Percentiles rank a stretch among this genome's conserved stretches.
Evolutionary conservation across 345 rosid genomes (phyloP).

Genomic region (Brassica juncea): DNA sequence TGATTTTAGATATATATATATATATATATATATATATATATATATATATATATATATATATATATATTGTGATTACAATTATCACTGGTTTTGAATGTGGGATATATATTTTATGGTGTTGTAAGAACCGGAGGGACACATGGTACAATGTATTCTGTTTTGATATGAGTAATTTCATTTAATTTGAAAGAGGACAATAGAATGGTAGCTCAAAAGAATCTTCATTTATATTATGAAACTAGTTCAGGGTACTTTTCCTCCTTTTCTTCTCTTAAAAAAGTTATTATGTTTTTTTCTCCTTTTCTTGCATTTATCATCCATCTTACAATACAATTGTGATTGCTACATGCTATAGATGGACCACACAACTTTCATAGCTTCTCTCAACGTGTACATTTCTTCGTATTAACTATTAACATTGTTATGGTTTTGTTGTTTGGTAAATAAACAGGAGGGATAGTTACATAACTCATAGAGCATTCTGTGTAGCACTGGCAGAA

Average conservation of each 20-base stretch:
- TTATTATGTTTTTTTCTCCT: not conserved
- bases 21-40: no score
- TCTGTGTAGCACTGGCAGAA: slow-evolving; percentile 90
- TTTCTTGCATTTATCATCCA: slow-evolving; percentile 27
- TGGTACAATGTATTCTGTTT: slow-evolving; percentile 40
- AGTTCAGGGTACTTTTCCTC: slow-evolving; percentile 38
- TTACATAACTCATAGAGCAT: slow-evolving; percentile 92
- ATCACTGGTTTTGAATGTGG: slow-evolving; percentile 12
- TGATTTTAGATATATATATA: slow-evolving; percentile 11
- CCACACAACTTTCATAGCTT: slow-evolving; percentile 28
- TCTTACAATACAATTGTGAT: slow-evolving; percentile 27
- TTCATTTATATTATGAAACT: slow-evolving; percentile 42
- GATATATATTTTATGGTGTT: slow-evolving; percentile 6
- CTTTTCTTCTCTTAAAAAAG: not conserved
- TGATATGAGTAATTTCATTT: slow-evolving; percentile 41
- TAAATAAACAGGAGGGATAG: slow-evolving; percentile 78
- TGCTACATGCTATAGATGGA: slow-evolving; percentile 34
- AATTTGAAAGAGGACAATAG: slow-evolving; percentile 40
- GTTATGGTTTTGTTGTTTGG: slow-evolving; percentile 25
- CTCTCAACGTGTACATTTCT: slow-evolving; percentile 1
- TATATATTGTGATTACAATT: slow-evolving; percentile 10
- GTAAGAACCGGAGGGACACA: slow-evolving; percentile 37
- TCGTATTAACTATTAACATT: not conserved
- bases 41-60: no score
- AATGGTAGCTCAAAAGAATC: slow-evolving; percentile 41